These are phyloP conservation scores for Leishmania lainsoni DNA, from an alignment of 208 protist genomes.

Conservation along the genomic window DNA sequence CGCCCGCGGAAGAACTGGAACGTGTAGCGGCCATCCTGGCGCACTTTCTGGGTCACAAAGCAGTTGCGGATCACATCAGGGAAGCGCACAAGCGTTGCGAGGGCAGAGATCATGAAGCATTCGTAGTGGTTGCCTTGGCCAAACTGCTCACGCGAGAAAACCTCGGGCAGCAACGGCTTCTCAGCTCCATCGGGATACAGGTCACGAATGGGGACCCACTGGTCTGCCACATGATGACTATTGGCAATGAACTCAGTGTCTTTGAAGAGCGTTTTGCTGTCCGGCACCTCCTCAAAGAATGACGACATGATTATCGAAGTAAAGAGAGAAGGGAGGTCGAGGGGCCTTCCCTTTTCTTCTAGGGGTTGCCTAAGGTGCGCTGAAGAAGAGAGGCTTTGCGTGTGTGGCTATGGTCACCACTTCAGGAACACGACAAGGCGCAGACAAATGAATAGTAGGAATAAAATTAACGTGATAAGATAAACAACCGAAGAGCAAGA, in stretches of 20 bases:
- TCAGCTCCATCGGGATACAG: conserved; percentile 60
- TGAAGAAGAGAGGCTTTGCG: neutral
- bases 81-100: conserved; percentile 64
- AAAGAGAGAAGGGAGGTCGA: neutral
- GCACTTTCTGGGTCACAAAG: conserved; percentile 80
- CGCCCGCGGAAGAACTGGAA: conserved; percentile 80
- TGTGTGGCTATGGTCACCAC: neutral
- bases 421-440: neutral
- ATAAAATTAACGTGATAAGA: neutral
- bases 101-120: conserved; percentile 79
- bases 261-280: conserved; percentile 62
- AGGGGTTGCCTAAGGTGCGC: neutral
- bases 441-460: neutral
- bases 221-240: conserved; percentile 60
- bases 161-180: conserved; percentile 62
- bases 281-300: conserved; percentile 39
- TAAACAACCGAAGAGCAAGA: neutral
- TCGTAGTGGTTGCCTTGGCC: conserved; percentile 83
- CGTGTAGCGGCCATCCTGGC: conserved; percentile 81
- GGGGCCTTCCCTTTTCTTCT: neutral
- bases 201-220: conserved; percentile 71
- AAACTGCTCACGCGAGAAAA: conserved; percentile 70
- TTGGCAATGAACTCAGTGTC: conserved; percentile 70
- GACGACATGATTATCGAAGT: neutral
- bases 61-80: conserved; percentile 79